Conservation (phyloP, 1,284 basidiomycete species). For the Irpex rosettiformis region DNA sequence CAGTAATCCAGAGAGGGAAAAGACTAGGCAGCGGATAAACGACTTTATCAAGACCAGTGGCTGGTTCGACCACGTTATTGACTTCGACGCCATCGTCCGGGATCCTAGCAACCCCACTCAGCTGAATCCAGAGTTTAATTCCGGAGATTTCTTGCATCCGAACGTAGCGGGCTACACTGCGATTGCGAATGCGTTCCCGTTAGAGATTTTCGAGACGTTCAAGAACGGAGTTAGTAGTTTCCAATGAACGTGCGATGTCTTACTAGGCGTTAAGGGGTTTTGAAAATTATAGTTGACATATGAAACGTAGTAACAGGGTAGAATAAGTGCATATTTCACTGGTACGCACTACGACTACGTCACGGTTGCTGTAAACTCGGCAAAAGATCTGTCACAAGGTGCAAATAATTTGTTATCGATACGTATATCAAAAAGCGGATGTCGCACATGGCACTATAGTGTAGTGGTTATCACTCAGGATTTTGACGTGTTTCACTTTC, state of each 20-base stretch:
- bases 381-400: too few relatives aligned
- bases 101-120: constrained; percentile 37
- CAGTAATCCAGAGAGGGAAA: constrained; percentile 36
- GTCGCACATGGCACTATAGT: constrained; percentile 15
- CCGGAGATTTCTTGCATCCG: constrained; percentile 45
- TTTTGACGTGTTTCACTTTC: constrained; percentile 10
- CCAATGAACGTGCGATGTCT: background rate
- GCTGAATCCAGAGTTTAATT: constrained; percentile 36
- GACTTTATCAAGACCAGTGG: constrained; percentile 39
- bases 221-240: constrained; percentile 20
- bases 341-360: too few relatives aligned
- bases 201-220: constrained; percentile 34
- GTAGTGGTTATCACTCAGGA: constrained; percentile 18
- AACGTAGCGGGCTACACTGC: constrained; percentile 42
- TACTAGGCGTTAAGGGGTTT: too few relatives aligned
- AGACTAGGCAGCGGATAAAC: constrained; percentile 40
- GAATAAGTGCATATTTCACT: background rate
- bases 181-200: constrained; percentile 39
- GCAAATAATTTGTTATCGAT: too few relatives aligned
- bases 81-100: constrained; percentile 42
- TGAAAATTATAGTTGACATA: background rate
- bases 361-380: too few relatives aligned
- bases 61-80: constrained; percentile 43
- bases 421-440: too few relatives aligned
- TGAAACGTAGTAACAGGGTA: background rate